Evolutionary conservation across 2,329 filamentous ascomycete genomes (phyloP), one percentile per base, ranked within the genome.

Genomic region (Ascochyta viciae-villosae): DNA sequence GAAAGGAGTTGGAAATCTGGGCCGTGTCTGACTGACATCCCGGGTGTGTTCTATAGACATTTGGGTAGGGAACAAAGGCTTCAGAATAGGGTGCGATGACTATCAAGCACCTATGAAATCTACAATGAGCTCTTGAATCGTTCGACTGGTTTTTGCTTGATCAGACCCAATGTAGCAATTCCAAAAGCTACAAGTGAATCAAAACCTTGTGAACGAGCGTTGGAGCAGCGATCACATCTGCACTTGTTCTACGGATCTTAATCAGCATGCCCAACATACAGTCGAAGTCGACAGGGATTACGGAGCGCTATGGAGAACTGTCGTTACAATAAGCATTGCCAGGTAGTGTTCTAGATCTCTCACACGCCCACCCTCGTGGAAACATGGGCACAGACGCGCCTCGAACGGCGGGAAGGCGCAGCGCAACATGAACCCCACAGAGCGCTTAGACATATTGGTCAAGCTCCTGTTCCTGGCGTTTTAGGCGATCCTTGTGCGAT

Each of bases 291-390:
- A 27, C 43, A 51, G 38, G 47, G 53, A 39, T 51, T 12, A 10
- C 26, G 6, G 39, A 12, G 31, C 22, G 33, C 22, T 24, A 15
- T 23, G 10, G 43, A 54, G 61, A 35, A 57, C 13, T 65, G 72
- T 73, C 66, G 72, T 75, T 51, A 62, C 64, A 71, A 68, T 72
- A 75, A 75, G 72, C 71, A 67, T 73, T 70, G 54, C 50, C 59
- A 60, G 60, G 57, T 51, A 55, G 47, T 54, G 48, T 50, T 71
- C 70, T 71, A 67, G 71, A 72, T 62, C 66, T 62, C 64, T 60
- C 55, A 29, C 51, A 57, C 50, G 52, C 42, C 61, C 56, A 50
- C 60, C 53, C 51, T 54, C 62, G 62, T 60, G 57, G 53, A 38
- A 63, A 50, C 48, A 60, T 52, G 57, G 51, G 56, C 53, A 52